phyloP scores from a whole-genome alignment of 176 grass and related monocot species.

The Phoenix dactylifera region DNA sequence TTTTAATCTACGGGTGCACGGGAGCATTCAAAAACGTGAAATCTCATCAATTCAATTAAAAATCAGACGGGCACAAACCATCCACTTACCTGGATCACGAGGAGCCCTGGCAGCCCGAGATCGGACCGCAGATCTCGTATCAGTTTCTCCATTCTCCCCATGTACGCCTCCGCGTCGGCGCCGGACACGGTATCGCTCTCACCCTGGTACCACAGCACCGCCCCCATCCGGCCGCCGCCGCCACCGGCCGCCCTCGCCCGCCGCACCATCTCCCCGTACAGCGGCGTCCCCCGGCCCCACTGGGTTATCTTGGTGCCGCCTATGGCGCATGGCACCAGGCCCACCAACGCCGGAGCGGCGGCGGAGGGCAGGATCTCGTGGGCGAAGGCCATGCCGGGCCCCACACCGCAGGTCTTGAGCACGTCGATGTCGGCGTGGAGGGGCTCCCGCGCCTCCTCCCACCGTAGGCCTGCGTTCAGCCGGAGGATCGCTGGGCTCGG shows the following conservation, averaged over 20 bases:
- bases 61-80: neutral
- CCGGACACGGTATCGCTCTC: constrained; percentile 70
- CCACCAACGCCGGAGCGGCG: constrained; percentile 16
- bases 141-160: constrained; percentile 53
- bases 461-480: constrained; percentile 38
- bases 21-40: too few species aligned
- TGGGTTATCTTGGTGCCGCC: constrained; percentile 80
- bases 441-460: constrained; percentile 53
- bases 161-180: constrained; percentile 54
- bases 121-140: constrained; percentile 63
- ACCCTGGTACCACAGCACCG: constrained; percentile 88
- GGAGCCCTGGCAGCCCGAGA: constrained; percentile 54
- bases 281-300: constrained; percentile 46
- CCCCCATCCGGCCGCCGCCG: constrained; percentile 34
- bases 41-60: too few species aligned
- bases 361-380: constrained; percentile 24
- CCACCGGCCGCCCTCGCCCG: constrained; percentile 40
- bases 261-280: constrained; percentile 55
- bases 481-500: constrained; percentile 56
- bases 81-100: constrained; percentile 59
- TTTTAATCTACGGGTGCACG: too few species aligned
- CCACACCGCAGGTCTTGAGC: constrained; percentile 69
- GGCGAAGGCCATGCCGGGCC: constrained; percentile 77
- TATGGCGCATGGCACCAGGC: constrained; percentile 71
- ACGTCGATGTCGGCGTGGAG: constrained; percentile 92